Evolutionary conservation across 495 filamentous ascomycete species (phyloP).

Genomic region (Penicillium macrosclerotiorum): DNA sequence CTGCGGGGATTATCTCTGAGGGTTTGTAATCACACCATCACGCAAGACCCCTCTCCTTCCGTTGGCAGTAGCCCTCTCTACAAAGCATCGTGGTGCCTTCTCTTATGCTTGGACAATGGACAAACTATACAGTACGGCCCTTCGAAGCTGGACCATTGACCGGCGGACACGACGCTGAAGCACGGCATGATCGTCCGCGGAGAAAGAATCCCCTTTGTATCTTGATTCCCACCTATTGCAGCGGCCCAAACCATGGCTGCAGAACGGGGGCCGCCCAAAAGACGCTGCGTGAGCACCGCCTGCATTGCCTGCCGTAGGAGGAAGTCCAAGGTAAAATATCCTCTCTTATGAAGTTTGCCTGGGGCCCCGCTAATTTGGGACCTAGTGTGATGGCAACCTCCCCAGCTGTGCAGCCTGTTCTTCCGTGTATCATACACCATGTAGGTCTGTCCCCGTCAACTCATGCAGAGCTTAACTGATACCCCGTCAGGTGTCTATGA

Average conservation of each 20-base stretch:
- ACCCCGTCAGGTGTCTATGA: slow-evolving; percentile 70
- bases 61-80: too few species aligned
- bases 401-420: slow-evolving; percentile 93
- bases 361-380: slow-evolving; percentile 16
- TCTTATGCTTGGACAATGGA: slow-evolving; percentile 12
- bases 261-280: slow-evolving; percentile 54
- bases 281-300: slow-evolving; percentile 89
- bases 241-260: slow-evolving; percentile 25
- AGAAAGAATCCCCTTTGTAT: slow-evolving; percentile 17
- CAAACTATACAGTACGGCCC: slow-evolving; percentile 3
- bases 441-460: slow-evolving; percentile 19
- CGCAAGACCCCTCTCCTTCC: background rate
- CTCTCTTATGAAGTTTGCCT: background rate
- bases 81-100: too few species aligned
- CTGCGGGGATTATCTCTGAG: slow-evolving; percentile 1
- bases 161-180: slow-evolving; percentile 30
- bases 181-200: slow-evolving; percentile 23
- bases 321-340: slow-evolving; percentile 69
- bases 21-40: background rate
- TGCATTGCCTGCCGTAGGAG: slow-evolving; percentile 89
- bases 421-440: slow-evolving; percentile 86
- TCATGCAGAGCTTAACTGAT: background rate
- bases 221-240: slow-evolving; percentile 11
- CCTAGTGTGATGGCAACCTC: slow-evolving; percentile 85
- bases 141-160: slow-evolving; percentile 24